These are phyloP conservation scores for Sporothrix variecibatus DNA, from an alignment of 2,329 filamentous ascomycete genomes.

Conservation along the genomic window DNA sequence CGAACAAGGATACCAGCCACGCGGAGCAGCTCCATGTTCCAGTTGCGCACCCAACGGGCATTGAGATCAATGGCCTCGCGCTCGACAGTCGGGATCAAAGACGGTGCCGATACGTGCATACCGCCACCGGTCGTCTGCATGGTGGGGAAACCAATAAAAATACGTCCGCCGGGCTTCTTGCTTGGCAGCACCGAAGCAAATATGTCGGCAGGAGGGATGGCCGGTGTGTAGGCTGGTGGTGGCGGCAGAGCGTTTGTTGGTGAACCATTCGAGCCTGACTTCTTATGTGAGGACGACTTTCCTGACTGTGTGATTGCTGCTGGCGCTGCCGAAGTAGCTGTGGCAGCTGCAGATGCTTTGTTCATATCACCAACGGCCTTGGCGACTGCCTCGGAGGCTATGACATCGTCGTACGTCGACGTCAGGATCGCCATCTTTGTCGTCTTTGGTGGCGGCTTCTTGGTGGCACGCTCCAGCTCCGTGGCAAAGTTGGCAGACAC, in stretches of 20 bases:
- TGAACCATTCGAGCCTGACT: neutral
- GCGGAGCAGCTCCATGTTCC: conserved; percentile 92
- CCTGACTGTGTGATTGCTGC: neutral
- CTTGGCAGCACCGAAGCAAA: conserved; percentile 88
- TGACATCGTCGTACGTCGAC: conserved; percentile 81
- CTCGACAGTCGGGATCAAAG: conserved; percentile 95
- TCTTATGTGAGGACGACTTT: neutral
- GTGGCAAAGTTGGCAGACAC: conserved; percentile 72
- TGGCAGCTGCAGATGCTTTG: neutral
- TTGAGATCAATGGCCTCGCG: conserved; percentile 96
- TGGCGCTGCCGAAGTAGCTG: neutral
- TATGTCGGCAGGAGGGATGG: conserved; percentile 63
- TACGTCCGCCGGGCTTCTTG: conserved; percentile 76
- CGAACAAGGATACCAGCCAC: conserved; percentile 88
- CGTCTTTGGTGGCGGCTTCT: conserved; percentile 89
- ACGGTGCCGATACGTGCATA: conserved; percentile 92
- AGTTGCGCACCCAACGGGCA: conserved; percentile 88
- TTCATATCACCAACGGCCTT: conserved; percentile 28
- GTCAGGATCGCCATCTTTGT: conserved; percentile 87
- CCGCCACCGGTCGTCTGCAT: conserved; percentile 94
- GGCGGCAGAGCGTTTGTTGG: conserved; percentile 31
- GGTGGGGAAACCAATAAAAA: conserved; percentile 97
- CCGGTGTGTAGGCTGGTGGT: conserved; percentile 48
- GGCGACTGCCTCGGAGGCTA: conserved; percentile 55
- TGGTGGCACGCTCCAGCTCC: conserved; percentile 92